Percentiles rank a stretch among this genome's conserved stretches.
Conservation (phyloP, 2,329 filamentous ascomycete species). For the Fusarium coffeatum region DNA sequence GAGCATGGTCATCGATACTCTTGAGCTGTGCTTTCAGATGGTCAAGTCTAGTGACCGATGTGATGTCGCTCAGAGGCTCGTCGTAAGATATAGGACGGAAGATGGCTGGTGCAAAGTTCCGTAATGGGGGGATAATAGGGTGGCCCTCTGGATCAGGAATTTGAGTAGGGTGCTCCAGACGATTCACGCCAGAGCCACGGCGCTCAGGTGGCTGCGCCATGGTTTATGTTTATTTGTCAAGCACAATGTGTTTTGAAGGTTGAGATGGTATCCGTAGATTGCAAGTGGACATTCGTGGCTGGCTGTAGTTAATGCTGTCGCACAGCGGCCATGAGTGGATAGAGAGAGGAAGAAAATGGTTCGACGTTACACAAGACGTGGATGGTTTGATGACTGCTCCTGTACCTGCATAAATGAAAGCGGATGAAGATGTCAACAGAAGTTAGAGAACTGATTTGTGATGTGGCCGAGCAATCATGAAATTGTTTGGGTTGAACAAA, state of each 20-base stretch:
- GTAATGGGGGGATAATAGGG: conserved; percentile 21
- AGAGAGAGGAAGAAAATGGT: neutral
- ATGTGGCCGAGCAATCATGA: neutral
- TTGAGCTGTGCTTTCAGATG: conserved; percentile 39
- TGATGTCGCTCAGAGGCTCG: conserved; percentile 9
- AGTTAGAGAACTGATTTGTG: neutral
- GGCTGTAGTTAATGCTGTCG: conserved; percentile 5
- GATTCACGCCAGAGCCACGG: neutral
- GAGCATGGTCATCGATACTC: conserved; percentile 43
- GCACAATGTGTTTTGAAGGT: neutral
- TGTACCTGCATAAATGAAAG: conserved; percentile 24
- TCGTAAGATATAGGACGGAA: conserved; percentile 50
- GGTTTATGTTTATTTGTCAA: neutral
- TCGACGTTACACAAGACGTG: neutral
- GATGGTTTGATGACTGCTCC: neutral
- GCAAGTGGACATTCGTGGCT: conserved; percentile 4
- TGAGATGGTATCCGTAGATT: neutral
- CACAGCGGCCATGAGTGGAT: conserved; percentile 14
- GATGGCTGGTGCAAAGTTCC: conserved; percentile 32
- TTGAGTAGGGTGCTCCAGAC: neutral
- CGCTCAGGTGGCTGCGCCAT: conserved; percentile 29
- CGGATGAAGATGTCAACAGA: neutral
- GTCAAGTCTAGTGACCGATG: conserved; percentile 24
- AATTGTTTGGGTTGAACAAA: neutral
- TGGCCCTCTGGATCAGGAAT: conserved; percentile 27